phyloP scores from a whole-genome alignment of 192 early-diverging fungal genomes.

The Umbelopsis vinacea region DNA sequence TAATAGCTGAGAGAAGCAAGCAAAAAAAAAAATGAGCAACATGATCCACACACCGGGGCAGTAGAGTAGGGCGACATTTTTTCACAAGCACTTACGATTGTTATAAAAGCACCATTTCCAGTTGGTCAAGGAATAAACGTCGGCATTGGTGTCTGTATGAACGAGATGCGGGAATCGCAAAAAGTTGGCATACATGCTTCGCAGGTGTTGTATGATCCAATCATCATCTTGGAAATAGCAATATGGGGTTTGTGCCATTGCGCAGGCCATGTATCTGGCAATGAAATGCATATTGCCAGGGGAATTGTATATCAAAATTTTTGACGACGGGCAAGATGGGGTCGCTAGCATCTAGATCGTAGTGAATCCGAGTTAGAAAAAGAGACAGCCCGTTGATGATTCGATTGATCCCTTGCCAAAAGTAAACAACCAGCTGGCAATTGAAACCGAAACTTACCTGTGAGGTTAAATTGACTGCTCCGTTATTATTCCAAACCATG shows the following conservation, averaged over 20 bases:
- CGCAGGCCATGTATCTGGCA: constrained; percentile 61
- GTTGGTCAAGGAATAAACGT: constrained; percentile 52
- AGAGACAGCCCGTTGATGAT: no score
- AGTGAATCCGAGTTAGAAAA: no score
- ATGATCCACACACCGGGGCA: background rate
- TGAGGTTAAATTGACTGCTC: constrained; percentile 44
- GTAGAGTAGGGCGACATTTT: background rate
- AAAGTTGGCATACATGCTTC: constrained; percentile 63
- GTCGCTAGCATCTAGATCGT: constrained; percentile 45
- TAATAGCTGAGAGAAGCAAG: constrained; percentile 32
- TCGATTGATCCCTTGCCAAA: no score
- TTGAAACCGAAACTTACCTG: constrained; percentile 37
- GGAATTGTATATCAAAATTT: constrained; percentile 53
- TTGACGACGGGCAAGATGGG: constrained; percentile 33
- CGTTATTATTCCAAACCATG: constrained; percentile 62
- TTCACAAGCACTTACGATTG: constrained; percentile 45
- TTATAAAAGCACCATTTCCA: constrained; percentile 64
- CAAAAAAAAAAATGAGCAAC: background rate
- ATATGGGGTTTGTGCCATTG: constrained; percentile 55
- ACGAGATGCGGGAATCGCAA: constrained; percentile 55
- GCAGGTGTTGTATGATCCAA: constrained; percentile 47
- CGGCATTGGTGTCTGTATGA: constrained; percentile 54
- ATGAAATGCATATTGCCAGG: constrained; percentile 53
- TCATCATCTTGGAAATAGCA: constrained; percentile 67
- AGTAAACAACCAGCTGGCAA: no score